Conservation (phyloP, 2,329 filamentous ascomycete species). For the Ophiostoma sp. region DNA sequence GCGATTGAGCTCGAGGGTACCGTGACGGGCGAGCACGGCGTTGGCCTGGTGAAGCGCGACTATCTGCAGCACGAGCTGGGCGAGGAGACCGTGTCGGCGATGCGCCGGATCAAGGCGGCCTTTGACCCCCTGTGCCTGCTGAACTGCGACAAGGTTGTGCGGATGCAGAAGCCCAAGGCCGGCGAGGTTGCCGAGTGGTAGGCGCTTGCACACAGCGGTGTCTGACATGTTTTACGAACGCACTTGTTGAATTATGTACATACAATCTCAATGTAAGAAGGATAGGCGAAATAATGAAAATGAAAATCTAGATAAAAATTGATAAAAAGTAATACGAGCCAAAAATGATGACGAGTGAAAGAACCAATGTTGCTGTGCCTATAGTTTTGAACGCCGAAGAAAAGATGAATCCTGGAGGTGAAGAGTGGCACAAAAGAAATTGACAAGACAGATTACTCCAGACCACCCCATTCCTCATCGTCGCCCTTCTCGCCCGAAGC, state of each 20-base stretch:
- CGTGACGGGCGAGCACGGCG: slow-evolving; percentile 78
- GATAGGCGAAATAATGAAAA: background rate
- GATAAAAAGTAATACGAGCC: background rate
- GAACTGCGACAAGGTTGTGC: slow-evolving; percentile 64
- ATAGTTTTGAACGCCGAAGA: slow-evolving; percentile 14
- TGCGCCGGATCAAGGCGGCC: slow-evolving; percentile 79
- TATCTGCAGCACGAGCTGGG: slow-evolving; percentile 76
- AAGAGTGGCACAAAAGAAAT: background rate
- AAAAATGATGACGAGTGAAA: slow-evolving; percentile 4
- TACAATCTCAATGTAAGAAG: background rate
- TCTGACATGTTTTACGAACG: background rate
- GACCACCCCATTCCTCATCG: slow-evolving; percentile 31
- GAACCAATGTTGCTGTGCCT: slow-evolving; percentile 2
- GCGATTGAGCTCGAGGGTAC: slow-evolving; percentile 82
- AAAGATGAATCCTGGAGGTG: background rate
- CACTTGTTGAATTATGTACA: background rate
- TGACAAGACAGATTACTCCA: slow-evolving; percentile 27
- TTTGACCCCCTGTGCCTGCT: slow-evolving; percentile 69
- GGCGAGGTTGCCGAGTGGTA: slow-evolving; percentile 46
- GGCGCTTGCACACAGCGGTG: background rate
- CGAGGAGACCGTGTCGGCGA: slow-evolving; percentile 67
- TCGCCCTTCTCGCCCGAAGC: slow-evolving; percentile 16
- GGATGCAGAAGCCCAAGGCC: slow-evolving; percentile 51
- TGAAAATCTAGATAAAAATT: background rate
- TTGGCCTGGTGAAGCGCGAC: slow-evolving; percentile 78